Percentiles rank a stretch among this genome's conserved stretches.
These are phyloP conservation scores for Delitschia confertaspora DNA, from an alignment of 495 filamentous ascomycete species.

Conservation along the genomic window DNA sequence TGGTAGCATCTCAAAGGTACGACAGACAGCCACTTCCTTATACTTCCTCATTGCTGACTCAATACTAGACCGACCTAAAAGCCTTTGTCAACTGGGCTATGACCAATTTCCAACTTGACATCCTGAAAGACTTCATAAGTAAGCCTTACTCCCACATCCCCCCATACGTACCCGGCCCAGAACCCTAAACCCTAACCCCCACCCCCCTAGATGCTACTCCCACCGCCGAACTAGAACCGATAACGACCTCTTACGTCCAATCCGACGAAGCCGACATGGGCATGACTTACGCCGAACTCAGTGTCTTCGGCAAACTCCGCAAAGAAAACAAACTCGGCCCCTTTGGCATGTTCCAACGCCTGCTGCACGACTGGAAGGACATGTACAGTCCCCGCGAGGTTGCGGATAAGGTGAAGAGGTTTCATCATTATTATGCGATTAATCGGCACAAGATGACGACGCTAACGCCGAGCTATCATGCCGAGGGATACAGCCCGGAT, in stretches of 20 bases:
- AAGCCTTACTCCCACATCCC: conserved; percentile 62
- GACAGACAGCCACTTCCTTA: no score
- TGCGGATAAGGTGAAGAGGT: conserved; percentile 58
- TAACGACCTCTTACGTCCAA: conserved; percentile 58
- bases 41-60: no score
- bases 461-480: conserved; percentile 32
- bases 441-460: conserved; percentile 42
- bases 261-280: conserved; percentile 73
- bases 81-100: conserved; percentile 63
- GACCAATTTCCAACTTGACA: conserved; percentile 56
- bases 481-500: conserved; percentile 43
- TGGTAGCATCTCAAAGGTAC: conserved; percentile 38
- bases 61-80: conserved; percentile 66
- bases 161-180: conserved; percentile 50
- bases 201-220: conserved; percentile 19
- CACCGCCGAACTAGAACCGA: conserved; percentile 62
- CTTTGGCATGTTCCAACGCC: conserved; percentile 58
- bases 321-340: conserved; percentile 68
- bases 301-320: conserved; percentile 53
- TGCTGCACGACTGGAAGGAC: conserved; percentile 62
- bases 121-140: conserved; percentile 64
- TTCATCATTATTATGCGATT: conserved; percentile 55
- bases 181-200: no score
- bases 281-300: conserved; percentile 46
- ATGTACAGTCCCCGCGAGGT: conserved; percentile 37